phyloP scores from a whole-genome alignment of 306 rosid species.

The Elaeagnus macrophylla region DNA sequence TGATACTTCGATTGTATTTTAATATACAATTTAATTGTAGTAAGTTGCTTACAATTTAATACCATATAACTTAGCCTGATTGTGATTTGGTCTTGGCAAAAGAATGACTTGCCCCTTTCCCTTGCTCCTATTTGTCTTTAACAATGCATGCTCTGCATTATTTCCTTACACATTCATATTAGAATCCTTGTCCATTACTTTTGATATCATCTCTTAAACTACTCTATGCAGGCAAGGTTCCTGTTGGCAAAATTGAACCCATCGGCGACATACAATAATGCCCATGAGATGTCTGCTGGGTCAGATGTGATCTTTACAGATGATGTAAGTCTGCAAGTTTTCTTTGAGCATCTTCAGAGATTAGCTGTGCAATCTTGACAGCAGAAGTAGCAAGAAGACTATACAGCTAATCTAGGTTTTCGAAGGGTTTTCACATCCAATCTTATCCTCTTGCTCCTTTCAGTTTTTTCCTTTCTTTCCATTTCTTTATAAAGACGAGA shows the following conservation, averaged over 20 bases:
- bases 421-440: constrained; percentile 3
- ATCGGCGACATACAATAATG: constrained; percentile 83
- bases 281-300: constrained; percentile 87
- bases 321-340: constrained; percentile 95
- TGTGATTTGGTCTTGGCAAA: no score
- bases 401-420: constrained; percentile 30
- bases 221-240: constrained; percentile 71
- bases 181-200: background rate
- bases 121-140: no score
- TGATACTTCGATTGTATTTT: no score
- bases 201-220: constrained; percentile 2
- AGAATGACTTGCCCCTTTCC: no score
- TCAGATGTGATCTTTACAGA: constrained; percentile 94
- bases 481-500: constrained; percentile 31
- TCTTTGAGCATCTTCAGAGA: constrained; percentile 95
- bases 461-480: constrained; percentile 39
- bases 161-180: background rate
- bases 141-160: background rate
- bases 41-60: no score
- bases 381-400: constrained; percentile 19
- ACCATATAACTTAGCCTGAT: no score
- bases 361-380: constrained; percentile 91
- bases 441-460: constrained; percentile 32
- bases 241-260: constrained; percentile 94
- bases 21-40: no score